Percentiles rank a stretch among this genome's conserved stretches.
phyloP scores from a whole-genome alignment of 1,139 yeast genomes.

The Blastobotrys arbuscula region DNA sequence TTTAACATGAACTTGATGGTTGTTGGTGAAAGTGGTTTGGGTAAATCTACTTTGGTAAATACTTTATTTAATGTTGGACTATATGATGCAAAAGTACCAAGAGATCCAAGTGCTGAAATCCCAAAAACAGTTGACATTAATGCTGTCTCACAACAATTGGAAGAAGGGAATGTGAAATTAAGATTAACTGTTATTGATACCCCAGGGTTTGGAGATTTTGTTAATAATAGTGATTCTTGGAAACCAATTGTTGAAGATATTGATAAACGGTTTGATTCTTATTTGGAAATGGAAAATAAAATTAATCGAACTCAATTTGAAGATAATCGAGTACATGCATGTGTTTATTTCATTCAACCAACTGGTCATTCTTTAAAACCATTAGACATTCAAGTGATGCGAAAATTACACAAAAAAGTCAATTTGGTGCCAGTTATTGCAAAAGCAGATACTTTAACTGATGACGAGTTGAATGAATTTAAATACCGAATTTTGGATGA shows the following conservation, averaged over 20 bases:
- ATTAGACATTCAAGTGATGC: conserved; percentile 85
- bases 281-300: conserved; percentile 85
- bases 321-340: conserved; percentile 89
- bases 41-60: conserved; percentile 87
- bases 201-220: conserved; percentile 91
- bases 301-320: conserved; percentile 73
- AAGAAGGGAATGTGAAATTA: conserved; percentile 89
- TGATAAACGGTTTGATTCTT: conserved; percentile 77
- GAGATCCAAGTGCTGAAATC: conserved; percentile 33
- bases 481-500: conserved; percentile 70
- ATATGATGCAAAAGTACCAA: conserved; percentile 39
- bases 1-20: conserved; percentile 84
- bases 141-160: conserved; percentile 66
- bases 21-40: conserved; percentile 78
- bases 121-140: conserved; percentile 55
- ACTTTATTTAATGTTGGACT: conserved; percentile 82
- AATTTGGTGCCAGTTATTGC: conserved; percentile 93
- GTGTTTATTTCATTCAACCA: conserved; percentile 94
- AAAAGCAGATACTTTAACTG: conserved; percentile 88
- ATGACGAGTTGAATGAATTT: conserved; percentile 72
- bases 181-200: conserved; percentile 82
- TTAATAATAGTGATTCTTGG: conserved; percentile 89
- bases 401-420: conserved; percentile 82
- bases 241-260: conserved; percentile 89
- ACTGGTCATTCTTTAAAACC: conserved; percentile 92